A percentile compares a stretch with the other conserved stretches of the same genome.
Evolutionary conservation across 164 flowering plant genomes (phyloP).

Genomic region (Umbellularia californica): DNA sequence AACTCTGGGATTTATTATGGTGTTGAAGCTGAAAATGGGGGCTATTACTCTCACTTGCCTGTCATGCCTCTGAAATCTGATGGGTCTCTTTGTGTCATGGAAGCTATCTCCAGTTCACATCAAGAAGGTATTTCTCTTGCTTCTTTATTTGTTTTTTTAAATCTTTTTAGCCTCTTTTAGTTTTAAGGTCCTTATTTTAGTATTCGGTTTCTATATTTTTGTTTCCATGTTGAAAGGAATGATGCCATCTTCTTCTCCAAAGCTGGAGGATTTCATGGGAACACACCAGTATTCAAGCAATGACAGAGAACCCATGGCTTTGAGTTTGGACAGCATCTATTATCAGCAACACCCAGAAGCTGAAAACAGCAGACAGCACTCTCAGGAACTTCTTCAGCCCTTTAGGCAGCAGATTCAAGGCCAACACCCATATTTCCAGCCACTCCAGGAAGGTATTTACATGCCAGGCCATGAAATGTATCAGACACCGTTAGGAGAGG

Average conservation of each 20-base stretch:
- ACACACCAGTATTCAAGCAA: slow-evolving; percentile 33
- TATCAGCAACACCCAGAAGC: slow-evolving; percentile 42
- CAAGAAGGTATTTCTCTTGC: slow-evolving; percentile 35
- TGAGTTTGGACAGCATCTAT: slow-evolving; percentile 73
- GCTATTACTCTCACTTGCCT: slow-evolving; percentile 44
- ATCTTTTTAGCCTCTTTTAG: background rate
- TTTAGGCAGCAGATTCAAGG: slow-evolving; percentile 28
- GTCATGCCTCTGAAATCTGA: slow-evolving; percentile 87
- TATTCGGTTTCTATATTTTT: background rate
- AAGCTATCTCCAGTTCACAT: slow-evolving; percentile 60
- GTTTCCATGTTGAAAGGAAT: slow-evolving; percentile 31
- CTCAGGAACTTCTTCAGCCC: slow-evolving; percentile 28
- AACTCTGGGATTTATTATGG: slow-evolving; percentile 39
- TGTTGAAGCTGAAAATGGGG: slow-evolving; percentile 34
- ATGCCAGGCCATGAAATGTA: slow-evolving; percentile 33
- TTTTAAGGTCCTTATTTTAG: background rate
- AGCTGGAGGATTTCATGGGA: slow-evolving; percentile 77
- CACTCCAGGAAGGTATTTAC: slow-evolving; percentile 13
- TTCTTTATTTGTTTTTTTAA: no score
- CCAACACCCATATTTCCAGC: slow-evolving; percentile 31
- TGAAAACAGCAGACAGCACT: slow-evolving; percentile 30
- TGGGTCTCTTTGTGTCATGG: slow-evolving; percentile 87
- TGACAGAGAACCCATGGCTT: slow-evolving; percentile 53
- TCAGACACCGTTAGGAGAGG: slow-evolving; percentile 29
- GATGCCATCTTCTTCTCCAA: slow-evolving; percentile 57